Conservation (phyloP, 129 eudicot species). For the Flaveria bidentis region DNA sequence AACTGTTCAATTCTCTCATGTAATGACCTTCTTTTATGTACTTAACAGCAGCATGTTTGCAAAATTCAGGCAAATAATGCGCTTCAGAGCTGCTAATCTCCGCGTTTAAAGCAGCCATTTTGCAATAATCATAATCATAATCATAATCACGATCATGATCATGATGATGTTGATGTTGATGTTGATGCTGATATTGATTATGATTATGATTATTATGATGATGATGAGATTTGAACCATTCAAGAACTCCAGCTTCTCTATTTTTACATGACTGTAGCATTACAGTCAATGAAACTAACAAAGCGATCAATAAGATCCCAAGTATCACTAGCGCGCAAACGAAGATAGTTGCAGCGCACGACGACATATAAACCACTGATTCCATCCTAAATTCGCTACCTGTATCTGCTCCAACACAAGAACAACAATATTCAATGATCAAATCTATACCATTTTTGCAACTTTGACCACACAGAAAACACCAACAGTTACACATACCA, state of each 20-base stretch:
- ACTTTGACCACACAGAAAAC: not conserved
- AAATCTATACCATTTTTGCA: not conserved
- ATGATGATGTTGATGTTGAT: not conserved
- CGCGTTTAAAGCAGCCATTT: conserved; percentile 42
- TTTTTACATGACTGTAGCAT: conserved; percentile 62
- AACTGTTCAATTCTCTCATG: conserved; percentile 51
- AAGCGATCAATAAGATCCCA: conserved; percentile 51
- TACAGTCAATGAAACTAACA: conserved; percentile 48
- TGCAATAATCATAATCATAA: conserved; percentile 44
- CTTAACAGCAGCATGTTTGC: conserved; percentile 45
- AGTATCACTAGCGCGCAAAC: conserved; percentile 46
- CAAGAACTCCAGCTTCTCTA: conserved; percentile 52
- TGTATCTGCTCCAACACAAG: conserved; percentile 40
- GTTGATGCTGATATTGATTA: not conserved
- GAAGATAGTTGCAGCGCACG: conserved; percentile 67
- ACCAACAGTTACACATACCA: conserved; percentile 29
- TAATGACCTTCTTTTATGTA: conserved; percentile 66
- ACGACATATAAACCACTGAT: conserved; percentile 62
- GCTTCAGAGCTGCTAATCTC: conserved; percentile 49
- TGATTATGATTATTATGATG: conserved; percentile 4
- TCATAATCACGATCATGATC: not conserved
- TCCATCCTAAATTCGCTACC: conserved; percentile 52
- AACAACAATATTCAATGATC: conserved; percentile 24
- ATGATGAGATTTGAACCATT: conserved; percentile 32
- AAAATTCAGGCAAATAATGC: conserved; percentile 45